Evolutionary conservation across 305 asterid species (phyloP), one percentile per base, ranked within the genome.

Genomic region (Rubia tinctorum): DNA sequence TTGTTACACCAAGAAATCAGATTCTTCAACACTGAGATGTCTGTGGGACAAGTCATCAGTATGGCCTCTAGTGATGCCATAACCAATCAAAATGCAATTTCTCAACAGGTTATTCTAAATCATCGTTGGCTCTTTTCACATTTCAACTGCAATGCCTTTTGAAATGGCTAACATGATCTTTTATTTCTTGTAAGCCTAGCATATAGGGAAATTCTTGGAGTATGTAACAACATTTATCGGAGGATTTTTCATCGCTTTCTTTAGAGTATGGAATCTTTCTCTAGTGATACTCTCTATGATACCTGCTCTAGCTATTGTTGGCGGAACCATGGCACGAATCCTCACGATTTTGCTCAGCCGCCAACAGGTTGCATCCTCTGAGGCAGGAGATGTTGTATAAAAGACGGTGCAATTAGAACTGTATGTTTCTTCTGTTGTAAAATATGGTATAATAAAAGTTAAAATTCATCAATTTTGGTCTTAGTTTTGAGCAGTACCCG

Each of bases 81-180:
- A 72, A 78, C 77, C 70, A 84, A 84, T 65, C 89, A 81, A 55
- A 81, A 87, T 43, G 86, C 86, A 70, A 76, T 83, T 60, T 77
- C 83, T 15, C 79, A 73, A 45, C 83, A 87, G 74, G 88, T 83
- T 15, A 10, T 17, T 0, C n/a, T n/a, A n/a, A 30, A 5, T 43
- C 47, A 43, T 43, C 9, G 7, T 43, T n/a, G 14, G 9, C 30
- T 49, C 10, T 6, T 2, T 3, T 2, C 18, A 51, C 17, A 2
- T 51, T 67, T n/a, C n/a, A n/a, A n/a, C n/a, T n/a, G n/a, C n/a
- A n/a, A n/a, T n/a, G n/a, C n/a, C n/a, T n/a, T n/a, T n/a, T n/a
- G n/a, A n/a, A n/a, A n/a, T n/a, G n/a, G n/a, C n/a, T n/a, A n/a
- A n/a, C n/a, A n/a, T 11, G n/a, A n/a, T n/a, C n/a, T n/a, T n/a